These are phyloP conservation scores for Anthostomella pinea DNA, from an alignment of 2,329 filamentous ascomycete genomes.

Conservation along the genomic window DNA sequence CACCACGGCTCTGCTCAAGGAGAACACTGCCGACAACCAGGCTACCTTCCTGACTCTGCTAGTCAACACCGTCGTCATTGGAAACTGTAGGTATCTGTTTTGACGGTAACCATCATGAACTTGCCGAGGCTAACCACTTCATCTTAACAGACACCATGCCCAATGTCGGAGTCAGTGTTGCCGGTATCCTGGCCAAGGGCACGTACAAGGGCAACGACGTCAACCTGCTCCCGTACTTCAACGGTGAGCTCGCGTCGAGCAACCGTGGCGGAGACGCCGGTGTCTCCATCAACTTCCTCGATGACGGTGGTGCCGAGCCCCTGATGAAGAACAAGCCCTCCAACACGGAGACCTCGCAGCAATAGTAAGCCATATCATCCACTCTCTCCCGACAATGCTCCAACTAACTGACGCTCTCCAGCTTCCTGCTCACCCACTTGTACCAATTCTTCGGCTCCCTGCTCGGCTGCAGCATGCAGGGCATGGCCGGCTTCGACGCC, in stretches of 20 bases:
- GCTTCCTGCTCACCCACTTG: constrained; percentile 57
- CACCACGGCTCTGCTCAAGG: constrained; percentile 54
- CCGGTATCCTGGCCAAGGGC: constrained; percentile 56
- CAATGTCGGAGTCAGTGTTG: constrained; percentile 50
- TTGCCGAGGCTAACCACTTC: constrained; percentile 3
- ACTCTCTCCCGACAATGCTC: not conserved
- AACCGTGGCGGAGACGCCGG: constrained; percentile 47
- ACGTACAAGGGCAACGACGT: constrained; percentile 49
- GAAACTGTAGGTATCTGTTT: constrained; percentile 54
- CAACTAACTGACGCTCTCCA: constrained; percentile 21
- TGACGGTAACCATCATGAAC: too few species aligned
- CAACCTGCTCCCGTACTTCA: constrained; percentile 60
- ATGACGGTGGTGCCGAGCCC: constrained; percentile 55
- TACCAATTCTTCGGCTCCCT: constrained; percentile 61
- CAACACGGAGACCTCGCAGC: constrained; percentile 47
- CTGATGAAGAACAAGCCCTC: constrained; percentile 55
- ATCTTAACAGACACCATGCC: constrained; percentile 45
- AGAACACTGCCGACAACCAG: constrained; percentile 60
- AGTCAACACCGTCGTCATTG: constrained; percentile 62
- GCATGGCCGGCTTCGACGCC: constrained; percentile 45
- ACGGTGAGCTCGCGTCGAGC: constrained; percentile 49
- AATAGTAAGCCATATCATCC: constrained; percentile 51
- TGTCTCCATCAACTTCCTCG: constrained; percentile 57
- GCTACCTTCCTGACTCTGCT: constrained; percentile 52
- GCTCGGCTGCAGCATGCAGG: constrained; percentile 52